Conservation (phyloP, 805 yeast genomes). For the Grigorovia jiainica region DNA sequence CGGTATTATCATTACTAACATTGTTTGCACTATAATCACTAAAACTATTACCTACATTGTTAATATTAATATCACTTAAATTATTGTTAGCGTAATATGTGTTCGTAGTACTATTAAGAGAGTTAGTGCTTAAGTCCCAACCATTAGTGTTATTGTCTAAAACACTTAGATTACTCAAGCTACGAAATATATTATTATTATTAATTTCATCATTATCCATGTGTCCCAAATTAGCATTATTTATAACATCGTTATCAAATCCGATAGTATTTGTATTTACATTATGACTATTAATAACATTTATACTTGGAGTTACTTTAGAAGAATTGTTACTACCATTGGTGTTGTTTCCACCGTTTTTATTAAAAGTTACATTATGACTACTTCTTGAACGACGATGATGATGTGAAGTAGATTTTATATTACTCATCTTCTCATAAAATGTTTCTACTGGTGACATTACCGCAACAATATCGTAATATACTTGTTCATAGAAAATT, state of each 20-base stretch:
- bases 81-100: no score
- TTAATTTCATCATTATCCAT: background rate
- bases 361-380: no score
- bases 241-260: background rate
- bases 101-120: no score
- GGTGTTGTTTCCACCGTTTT: no score
- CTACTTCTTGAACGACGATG: background rate
- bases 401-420: constrained; percentile 10
- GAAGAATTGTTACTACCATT: no score
- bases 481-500: constrained; percentile 42
- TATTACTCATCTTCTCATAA: constrained; percentile 20
- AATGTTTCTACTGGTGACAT: constrained; percentile 43
- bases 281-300: no score
- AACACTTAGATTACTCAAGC: background rate
- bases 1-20: background rate
- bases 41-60: background rate
- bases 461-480: constrained; percentile 51
- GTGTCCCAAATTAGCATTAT: background rate
- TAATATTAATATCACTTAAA: background rate
- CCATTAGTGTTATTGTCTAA: background rate
- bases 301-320: no score
- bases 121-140: no score
- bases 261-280: no score
- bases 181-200: background rate
- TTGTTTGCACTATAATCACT: background rate